These are phyloP conservation scores for Cladosporium sp. DNA, from an alignment of 2,329 filamentous ascomycete species.

Conservation along the genomic window DNA sequence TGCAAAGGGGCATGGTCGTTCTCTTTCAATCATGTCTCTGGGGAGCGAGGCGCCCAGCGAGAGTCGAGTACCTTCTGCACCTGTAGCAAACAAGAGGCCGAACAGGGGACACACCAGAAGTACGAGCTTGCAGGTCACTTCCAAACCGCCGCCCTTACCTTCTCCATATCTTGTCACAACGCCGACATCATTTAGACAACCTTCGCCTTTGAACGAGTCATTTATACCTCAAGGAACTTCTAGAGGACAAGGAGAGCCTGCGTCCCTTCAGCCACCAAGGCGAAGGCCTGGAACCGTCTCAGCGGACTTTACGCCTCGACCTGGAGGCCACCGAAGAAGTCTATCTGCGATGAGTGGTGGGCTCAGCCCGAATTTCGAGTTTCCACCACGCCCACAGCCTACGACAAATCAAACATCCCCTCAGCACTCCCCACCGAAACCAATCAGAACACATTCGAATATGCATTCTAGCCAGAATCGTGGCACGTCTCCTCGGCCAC, in stretches of 20 bases:
- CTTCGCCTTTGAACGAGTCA: conserved; percentile 39
- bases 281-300: conserved; percentile 28
- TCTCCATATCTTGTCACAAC: conserved; percentile 12
- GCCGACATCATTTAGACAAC: conserved; percentile 27
- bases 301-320: conserved; percentile 28
- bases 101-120: conserved; percentile 68
- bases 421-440: conserved; percentile 28
- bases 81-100: conserved; percentile 39
- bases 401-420: conserved; percentile 6
- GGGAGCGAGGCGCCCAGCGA: conserved; percentile 39
- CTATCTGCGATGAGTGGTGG: conserved; percentile 12
- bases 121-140: conserved; percentile 73
- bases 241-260: conserved; percentile 14
- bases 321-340: conserved; percentile 20
- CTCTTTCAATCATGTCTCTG: conserved; percentile 47
- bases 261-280: conserved; percentile 22
- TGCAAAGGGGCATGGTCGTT: conserved; percentile 42
- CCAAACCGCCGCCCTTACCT: conserved; percentile 30
- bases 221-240: conserved; percentile 31
- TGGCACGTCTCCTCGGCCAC: conserved; percentile 29
- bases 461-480: conserved; percentile 34
- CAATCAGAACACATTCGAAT: conserved; percentile 26
- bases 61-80: conserved; percentile 13
- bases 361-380: conserved; percentile 25
- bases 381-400: conserved; percentile 20